phyloP scores from a whole-genome alignment of 192 early-diverging fungal species.

The Diversispora eburnea region DNA sequence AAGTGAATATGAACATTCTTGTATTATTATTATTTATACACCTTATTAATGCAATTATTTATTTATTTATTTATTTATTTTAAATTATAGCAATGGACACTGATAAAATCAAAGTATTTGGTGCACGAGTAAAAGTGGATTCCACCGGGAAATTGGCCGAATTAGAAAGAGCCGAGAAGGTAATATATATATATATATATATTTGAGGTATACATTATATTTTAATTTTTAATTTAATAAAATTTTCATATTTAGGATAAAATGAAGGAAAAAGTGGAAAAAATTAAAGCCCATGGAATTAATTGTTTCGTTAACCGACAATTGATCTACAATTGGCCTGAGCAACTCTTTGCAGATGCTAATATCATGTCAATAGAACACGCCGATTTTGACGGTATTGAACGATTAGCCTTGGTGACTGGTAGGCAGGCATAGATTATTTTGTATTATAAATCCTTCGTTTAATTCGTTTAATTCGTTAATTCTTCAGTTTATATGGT shows the following conservation, averaged over 20 bases:
- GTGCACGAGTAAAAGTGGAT: conserved; percentile 93
- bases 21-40: not conserved
- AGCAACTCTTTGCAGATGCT: conserved; percentile 97
- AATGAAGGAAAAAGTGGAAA: conserved; percentile 98
- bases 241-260: conserved; percentile 60
- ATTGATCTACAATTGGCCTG: conserved; percentile 99
- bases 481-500: not conserved
- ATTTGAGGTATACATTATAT: not conserved
- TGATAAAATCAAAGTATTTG: conserved; percentile 99
- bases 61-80: not conserved
- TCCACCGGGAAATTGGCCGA: conserved; percentile 96
- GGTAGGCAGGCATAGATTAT: conserved; percentile 33
- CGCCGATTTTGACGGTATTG: conserved; percentile 98
- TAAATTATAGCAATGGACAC: conserved; percentile 89
- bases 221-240: not conserved
- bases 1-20: conserved; percentile 30
- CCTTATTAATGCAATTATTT: not conserved
- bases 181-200: too few species aligned
- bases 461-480: not conserved
- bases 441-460: not conserved
- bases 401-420: conserved; percentile 93
- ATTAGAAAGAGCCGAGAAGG: conserved; percentile 93
- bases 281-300: conserved; percentile 95
- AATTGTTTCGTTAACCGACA: conserved; percentile 99
- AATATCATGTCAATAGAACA: conserved; percentile 97